Evolutionary conservation across 164 flowering plant species (phyloP), one percentile per base, ranked within the genome.

Genomic region (Magnolia changhungtana): DNA sequence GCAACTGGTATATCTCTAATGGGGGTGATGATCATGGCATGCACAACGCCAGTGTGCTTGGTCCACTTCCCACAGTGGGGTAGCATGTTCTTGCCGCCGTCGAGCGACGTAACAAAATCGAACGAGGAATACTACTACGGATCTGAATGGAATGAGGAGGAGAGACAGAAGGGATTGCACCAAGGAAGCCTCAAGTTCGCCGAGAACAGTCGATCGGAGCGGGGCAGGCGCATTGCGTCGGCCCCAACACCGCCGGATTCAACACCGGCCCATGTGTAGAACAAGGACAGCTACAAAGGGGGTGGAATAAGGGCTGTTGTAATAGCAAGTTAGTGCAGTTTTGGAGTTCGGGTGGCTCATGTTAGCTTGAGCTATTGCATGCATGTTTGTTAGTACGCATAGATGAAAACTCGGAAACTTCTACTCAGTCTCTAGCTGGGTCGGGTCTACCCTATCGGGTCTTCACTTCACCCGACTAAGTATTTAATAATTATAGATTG

Each of bases 61-160:
- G 82, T 90, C 14, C 89, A 89, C 71, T 90, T 93, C 81, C 96
- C 98, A 0, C 95, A 90, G 71, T 93, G 95, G 98, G 98, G 98
- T 19, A 84, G 98, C 78, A 93, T 93, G 98, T 88, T 93, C 80
- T 63, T 85, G 13, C 90, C 92, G 0, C 80, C 94, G 0, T 82
- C 98, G 0, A 84, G 77, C 23, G 80, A 87, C 52, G 76, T 51
- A 8, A 72, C 13, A 1, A 86, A 85, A 18, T 74, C 80, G 0
- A 84, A 55, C 0, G 94, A 93, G 73, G 90, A 89, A 64, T 13
- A 79, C 50, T 92, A 90, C 71, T 92, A 90, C 63, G 75, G 50
- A 20, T 76, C 88, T 0, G 97, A 92, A 77, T 92, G 92, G 92
- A 87, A 49, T 23, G 87, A 88, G 70, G 89, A 87, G 20, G 96